Percentiles rank a stretch among this genome's conserved stretches.
These are phyloP conservation scores for Rhizophora mangle DNA, from an alignment of 345 rosid genomes.

Conservation along the genomic window DNA sequence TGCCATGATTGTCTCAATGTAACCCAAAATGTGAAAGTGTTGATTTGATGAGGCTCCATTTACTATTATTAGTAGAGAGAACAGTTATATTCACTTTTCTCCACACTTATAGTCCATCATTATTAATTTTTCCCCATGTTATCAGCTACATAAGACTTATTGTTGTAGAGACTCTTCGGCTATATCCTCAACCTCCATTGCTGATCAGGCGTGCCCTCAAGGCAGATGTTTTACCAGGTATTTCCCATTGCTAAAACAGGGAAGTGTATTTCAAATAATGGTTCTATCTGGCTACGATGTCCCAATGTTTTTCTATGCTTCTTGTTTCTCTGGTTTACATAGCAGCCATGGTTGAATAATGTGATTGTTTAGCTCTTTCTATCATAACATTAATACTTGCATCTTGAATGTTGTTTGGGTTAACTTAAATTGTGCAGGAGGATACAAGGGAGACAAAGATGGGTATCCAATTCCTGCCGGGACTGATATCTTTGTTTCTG, in stretches of 20 bases:
- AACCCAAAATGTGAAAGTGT: neutral
- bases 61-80: neutral
- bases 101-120: too few species aligned
- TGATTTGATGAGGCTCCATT: neutral
- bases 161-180: conserved; percentile 82
- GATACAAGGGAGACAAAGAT: conserved; percentile 64
- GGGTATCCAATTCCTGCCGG: conserved; percentile 78
- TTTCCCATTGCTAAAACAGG: conserved; percentile 2
- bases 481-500: conserved; percentile 87
- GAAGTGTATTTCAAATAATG: neutral
- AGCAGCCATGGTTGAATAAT: neutral
- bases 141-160: conserved; percentile 74
- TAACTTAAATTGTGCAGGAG: conserved; percentile 49
- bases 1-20: neutral
- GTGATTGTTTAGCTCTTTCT: neutral
- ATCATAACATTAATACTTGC: neutral
- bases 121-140: conserved; percentile 12
- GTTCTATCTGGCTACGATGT: neutral
- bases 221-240: conserved; percentile 77
- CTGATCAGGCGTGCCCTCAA: conserved; percentile 78
- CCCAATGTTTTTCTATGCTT: too few species aligned
- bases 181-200: conserved; percentile 93
- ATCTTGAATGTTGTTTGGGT: neutral
- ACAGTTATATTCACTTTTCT: neutral
- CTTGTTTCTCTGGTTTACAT: neutral